Percentiles rank a stretch among this genome's conserved stretches.
phyloP scores from a whole-genome alignment of 2,329 filamentous ascomycete genomes.

The Ceratocystis alfenasii region DNA sequence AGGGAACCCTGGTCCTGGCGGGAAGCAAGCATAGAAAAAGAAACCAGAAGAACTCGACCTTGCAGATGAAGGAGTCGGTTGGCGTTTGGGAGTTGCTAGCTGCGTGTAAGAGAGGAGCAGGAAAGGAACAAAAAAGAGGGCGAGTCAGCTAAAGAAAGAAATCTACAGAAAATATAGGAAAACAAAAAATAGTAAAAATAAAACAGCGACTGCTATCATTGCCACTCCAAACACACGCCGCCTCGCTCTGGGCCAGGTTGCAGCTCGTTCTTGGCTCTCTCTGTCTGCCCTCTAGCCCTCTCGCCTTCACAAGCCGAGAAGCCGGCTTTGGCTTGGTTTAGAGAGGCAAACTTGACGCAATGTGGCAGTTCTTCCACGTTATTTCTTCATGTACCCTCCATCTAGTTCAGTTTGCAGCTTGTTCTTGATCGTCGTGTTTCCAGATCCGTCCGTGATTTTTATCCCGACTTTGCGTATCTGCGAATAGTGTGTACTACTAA shows the following conservation, averaged over 20 bases:
- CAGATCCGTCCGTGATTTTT: slow-evolving; percentile 3
- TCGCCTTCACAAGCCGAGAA: too few species aligned
- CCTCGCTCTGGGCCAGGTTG: too few species aligned
- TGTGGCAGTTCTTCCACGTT: too few species aligned
- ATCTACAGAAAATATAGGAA: not conserved
- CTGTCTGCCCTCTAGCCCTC: too few species aligned
- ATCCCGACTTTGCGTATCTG: not conserved
- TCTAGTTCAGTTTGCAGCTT: not conserved
- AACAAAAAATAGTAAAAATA: not conserved
- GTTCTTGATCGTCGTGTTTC: slow-evolving; percentile 2
- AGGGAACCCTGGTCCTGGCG: not conserved
- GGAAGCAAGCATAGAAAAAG: not conserved
- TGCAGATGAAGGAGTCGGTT: slow-evolving; percentile 10
- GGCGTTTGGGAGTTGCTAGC: slow-evolving; percentile 5
- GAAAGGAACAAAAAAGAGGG: not conserved
- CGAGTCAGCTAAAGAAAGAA: not conserved
- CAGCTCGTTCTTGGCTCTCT: too few species aligned
- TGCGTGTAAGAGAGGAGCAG: not conserved
- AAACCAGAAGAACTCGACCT: not conserved
- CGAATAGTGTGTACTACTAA: too few species aligned
- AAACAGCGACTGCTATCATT: not conserved
- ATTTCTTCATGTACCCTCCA: too few species aligned
- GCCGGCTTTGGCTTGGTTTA: too few species aligned
- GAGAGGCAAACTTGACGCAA: too few species aligned
- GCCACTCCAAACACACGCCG: too few species aligned